Conservation (phyloP, 129 eudicot genomes). For the Calendula officinalis region DNA sequence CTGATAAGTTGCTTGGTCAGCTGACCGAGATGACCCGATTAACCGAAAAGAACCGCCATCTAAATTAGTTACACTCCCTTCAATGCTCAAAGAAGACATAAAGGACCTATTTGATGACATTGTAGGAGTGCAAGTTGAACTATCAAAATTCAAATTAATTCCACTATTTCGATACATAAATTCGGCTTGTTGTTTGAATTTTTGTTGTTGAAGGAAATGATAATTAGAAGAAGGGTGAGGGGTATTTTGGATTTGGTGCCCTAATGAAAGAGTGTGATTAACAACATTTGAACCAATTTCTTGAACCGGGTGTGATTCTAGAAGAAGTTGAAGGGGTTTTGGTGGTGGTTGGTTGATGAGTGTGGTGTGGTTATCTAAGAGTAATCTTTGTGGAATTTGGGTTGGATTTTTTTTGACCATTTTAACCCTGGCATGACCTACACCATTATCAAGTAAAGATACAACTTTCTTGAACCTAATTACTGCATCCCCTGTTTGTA, state of each 20-base stretch:
- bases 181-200: constrained; percentile 74
- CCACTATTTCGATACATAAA: constrained; percentile 78
- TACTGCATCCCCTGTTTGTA: constrained; percentile 87
- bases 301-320: constrained; percentile 44
- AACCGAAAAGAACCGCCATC: constrained; percentile 72
- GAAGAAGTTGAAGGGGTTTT: constrained; percentile 55
- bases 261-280: constrained; percentile 53
- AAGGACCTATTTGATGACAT: constrained; percentile 91
- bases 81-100: constrained; percentile 86
- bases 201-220: constrained; percentile 47
- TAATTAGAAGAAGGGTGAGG: constrained; percentile 33
- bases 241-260: constrained; percentile 37
- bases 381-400: constrained; percentile 54
- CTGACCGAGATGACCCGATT: constrained; percentile 59
- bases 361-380: constrained; percentile 47
- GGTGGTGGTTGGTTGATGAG: constrained; percentile 34
- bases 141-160: constrained; percentile 75
- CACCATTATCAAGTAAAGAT: constrained; percentile 59
- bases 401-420: constrained; percentile 47
- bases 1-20: constrained; percentile 63
- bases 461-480: constrained; percentile 81
- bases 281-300: constrained; percentile 56
- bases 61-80: constrained; percentile 94
- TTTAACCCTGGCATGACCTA: constrained; percentile 93
- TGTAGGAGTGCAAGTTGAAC: constrained; percentile 87